Evolutionary conservation across 73 alveolate genomes (phyloP).

Genomic region (Tetrahymena borealis): DNA sequence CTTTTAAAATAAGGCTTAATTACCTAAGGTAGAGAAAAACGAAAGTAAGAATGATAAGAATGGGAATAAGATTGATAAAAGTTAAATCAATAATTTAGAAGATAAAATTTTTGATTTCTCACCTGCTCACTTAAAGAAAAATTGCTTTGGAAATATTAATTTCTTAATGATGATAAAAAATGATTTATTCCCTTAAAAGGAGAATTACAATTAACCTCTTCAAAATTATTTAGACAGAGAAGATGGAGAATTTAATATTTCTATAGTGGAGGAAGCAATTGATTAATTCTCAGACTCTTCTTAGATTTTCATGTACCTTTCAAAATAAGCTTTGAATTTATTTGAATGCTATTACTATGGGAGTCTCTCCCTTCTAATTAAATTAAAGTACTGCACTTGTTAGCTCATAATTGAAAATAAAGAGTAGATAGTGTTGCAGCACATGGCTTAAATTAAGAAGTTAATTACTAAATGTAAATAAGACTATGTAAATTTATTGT

Average conservation of each 20-base stretch:
- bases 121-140: not conserved
- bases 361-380: not conserved
- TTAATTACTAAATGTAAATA: not conserved
- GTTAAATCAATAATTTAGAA: not conserved
- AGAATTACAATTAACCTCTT: not conserved
- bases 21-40: too few species aligned
- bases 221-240: not conserved
- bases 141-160: not conserved
- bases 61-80: not conserved
- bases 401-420: not conserved
- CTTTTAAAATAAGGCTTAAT: too few species aligned
- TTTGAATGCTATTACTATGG: not conserved
- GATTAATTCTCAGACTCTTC: not conserved
- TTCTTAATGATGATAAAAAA: not conserved
- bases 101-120: not conserved
- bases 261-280: not conserved
- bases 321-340: not conserved
- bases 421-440: not conserved
- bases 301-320: not conserved
- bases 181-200: not conserved
- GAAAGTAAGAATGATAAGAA: too few species aligned
- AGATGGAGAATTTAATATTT: not conserved
- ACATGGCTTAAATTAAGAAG: not conserved
- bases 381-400: not conserved
- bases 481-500: not conserved